phyloP scores from a whole-genome alignment of 192 early-diverging fungal species.

The Podila epigama region DNA sequence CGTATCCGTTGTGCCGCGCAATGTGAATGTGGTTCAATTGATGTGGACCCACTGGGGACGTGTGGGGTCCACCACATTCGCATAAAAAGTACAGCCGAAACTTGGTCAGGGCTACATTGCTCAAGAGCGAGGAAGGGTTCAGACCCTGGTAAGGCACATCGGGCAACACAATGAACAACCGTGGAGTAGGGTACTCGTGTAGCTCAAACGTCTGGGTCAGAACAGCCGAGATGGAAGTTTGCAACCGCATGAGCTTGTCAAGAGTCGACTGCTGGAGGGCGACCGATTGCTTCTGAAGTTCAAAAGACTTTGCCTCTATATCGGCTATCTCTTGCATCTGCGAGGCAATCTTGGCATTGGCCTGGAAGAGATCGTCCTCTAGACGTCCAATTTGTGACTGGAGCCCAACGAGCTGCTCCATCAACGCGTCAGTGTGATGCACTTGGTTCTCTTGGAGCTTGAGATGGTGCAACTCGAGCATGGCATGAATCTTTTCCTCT shows the following conservation, averaged over 20 bases:
- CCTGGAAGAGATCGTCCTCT: background rate
- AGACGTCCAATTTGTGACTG: conserved; percentile 6
- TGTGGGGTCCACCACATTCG: conserved; percentile 32
- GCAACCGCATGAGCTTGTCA: conserved; percentile 8
- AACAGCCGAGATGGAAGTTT: conserved; percentile 10
- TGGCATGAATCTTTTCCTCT: background rate
- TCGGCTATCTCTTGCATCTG: background rate
- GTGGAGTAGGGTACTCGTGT: conserved; percentile 39
- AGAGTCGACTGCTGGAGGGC: conserved; percentile 6
- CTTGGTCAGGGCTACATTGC: conserved; percentile 8
- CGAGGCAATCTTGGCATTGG: conserved; percentile 3
- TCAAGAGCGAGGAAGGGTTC: conserved; percentile 16
- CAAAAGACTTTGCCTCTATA: background rate
- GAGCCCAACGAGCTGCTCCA: conserved; percentile 1
- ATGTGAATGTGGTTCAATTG: conserved; percentile 39
- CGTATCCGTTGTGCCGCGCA: conserved; percentile 40
- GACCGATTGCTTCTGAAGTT: conserved; percentile 8
- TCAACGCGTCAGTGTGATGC: background rate
- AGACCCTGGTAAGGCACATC: conserved; percentile 28
- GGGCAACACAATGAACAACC: conserved; percentile 42
- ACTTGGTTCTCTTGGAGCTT: conserved; percentile 9
- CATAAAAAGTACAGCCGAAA: conserved; percentile 44
- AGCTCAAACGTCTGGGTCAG: conserved; percentile 42
- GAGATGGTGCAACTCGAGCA: conserved; percentile 1
- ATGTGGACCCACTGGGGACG: conserved; percentile 19